Evolutionary conservation across 225 moss, liverwort and hornwort species (phyloP), one percentile per base, ranked within the genome.

Genomic region (Bryoerythrophyllum caledonicum): DNA sequence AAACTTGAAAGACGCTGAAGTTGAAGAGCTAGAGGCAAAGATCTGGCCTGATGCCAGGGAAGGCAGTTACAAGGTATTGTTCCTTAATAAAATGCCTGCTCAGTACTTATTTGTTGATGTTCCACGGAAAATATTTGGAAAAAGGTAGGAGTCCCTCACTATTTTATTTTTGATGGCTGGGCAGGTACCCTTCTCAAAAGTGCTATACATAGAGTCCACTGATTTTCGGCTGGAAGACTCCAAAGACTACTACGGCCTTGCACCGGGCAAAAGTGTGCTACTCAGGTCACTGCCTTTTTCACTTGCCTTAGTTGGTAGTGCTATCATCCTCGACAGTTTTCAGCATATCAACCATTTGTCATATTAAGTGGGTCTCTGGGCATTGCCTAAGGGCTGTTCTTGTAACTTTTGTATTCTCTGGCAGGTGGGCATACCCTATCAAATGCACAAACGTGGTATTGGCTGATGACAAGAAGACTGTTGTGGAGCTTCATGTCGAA

Each of bases 221-320:
- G 97, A 99, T 88, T 99, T 99, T 74, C 90, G 97, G 43, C 69
- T 95, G 65, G 85, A 94, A 62, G 95, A 99, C 71, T 93, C 97
- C 51, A 99, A 95, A 82, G 97, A 99, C 64, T 99, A 95, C 79
- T 99, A 91, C 68, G 97, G 97, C 24, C 95, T 99, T 83, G 95
- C 97, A 54, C 97, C 91, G 48, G 93, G 90, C 13, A 99, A 99
- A 83, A 95, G 91, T 79, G 97, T 99, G 13, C 76, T 99, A 84
- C 90, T 99, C 35, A 93, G 97, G 96, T 97, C 46, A 72, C 71
- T 76, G 54, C n/a, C 51, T 77, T 40, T 70, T 65, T 4, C 53
- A 28, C 35, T 43, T 59, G 28, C 37, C 28, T 10, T 13, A 72
- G 11, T 32, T 55, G 63, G 59, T 41, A 34, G 1, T 20, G 4